Conservation (phyloP, 306 rosid species). For the Rosa multiflora region DNA sequence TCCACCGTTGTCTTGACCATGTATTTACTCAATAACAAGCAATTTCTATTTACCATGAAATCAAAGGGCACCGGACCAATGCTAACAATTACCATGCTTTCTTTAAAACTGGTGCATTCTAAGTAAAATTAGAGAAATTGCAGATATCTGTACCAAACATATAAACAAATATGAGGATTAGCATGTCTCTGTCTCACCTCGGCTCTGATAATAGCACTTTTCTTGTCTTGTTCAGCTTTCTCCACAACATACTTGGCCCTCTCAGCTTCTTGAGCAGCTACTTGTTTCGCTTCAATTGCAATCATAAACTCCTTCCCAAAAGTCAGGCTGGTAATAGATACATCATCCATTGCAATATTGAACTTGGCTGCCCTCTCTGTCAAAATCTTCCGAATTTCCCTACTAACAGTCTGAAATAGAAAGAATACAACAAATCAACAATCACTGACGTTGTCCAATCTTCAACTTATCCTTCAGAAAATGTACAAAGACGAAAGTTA, state of each 20-base stretch:
- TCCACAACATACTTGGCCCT: slow-evolving; percentile 91
- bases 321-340: slow-evolving; percentile 70
- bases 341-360: slow-evolving; percentile 89
- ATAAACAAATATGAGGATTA: slow-evolving; percentile 5
- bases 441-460: not conserved
- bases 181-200: slow-evolving; percentile 46
- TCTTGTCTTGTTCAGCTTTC: slow-evolving; percentile 87
- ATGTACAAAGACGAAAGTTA: not conserved
- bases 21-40: not conserved
- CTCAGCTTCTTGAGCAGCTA: slow-evolving; percentile 95
- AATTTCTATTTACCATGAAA: not conserved
- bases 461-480: not conserved
- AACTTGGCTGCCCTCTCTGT: slow-evolving; percentile 76
- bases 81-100: not conserved
- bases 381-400: slow-evolving; percentile 74
- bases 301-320: slow-evolving; percentile 77
- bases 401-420: slow-evolving; percentile 60
- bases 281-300: slow-evolving; percentile 96
- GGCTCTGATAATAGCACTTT: slow-evolving; percentile 79
- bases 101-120: not conserved
- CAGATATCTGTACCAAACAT: not conserved
- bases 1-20: not conserved
- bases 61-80: not conserved
- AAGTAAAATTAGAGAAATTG: not conserved
- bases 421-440: slow-evolving; percentile 5